phyloP scores from a whole-genome alignment of 1,139 yeast species.

The Pneumocystis sp. region DNA sequence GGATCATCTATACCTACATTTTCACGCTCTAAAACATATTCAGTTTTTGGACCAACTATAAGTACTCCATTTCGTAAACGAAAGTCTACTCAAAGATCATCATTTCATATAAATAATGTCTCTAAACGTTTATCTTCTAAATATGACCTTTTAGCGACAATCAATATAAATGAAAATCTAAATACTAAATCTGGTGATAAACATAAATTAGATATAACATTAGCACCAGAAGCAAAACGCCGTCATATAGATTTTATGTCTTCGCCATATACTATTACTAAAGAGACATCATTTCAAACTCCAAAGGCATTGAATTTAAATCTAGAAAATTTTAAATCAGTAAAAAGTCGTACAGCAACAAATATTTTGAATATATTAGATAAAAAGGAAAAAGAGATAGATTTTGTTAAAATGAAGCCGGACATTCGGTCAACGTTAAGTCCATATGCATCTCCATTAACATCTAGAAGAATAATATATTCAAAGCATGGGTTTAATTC shows the following conservation, averaged over 20 bases:
- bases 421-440: not conserved
- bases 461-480: not conserved
- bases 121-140: not conserved
- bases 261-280: not conserved
- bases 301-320: not conserved
- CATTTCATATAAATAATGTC: not conserved
- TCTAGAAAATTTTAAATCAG: not conserved
- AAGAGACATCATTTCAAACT: not conserved
- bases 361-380: not conserved
- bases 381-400: not conserved
- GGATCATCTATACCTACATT: not conserved
- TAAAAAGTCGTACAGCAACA: not conserved
- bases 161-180: not conserved
- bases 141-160: not conserved
- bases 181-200: not conserved
- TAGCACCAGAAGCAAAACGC: not conserved
- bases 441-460: not conserved
- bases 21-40: not conserved
- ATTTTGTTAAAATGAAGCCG: not conserved
- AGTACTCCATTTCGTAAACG: not conserved
- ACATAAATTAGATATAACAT: not conserved
- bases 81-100: not conserved
- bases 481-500: not conserved
- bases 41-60: not conserved
- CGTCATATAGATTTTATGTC: not conserved